These are phyloP conservation scores for Microdochium bolleyi DNA, from an alignment of 2,329 filamentous ascomycete genomes.

Conservation along the genomic window DNA sequence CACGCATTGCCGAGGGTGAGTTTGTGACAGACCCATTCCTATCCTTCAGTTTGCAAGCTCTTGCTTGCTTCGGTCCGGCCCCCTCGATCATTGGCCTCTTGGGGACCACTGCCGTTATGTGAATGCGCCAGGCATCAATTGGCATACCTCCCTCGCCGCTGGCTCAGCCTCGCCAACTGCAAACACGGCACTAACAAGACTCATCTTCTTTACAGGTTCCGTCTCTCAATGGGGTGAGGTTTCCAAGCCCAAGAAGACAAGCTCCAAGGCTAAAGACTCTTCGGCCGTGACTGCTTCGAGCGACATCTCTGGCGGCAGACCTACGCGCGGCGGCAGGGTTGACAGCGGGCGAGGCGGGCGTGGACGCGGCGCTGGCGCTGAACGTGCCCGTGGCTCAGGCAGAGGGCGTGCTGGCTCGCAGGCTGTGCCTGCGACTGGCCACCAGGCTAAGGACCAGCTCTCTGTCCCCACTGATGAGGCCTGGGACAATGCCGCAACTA, in stretches of 20 bases:
- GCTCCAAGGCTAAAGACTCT: conserved; percentile 58
- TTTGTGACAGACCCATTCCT: conserved; percentile 5
- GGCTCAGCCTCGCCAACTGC: conserved; percentile 2
- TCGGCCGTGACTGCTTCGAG: conserved; percentile 41
- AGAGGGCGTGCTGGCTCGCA: conserved; percentile 59
- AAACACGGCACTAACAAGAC: conserved; percentile 21
- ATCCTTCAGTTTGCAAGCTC: neutral
- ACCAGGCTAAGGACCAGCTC: conserved; percentile 48
- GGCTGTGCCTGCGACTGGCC: conserved; percentile 52
- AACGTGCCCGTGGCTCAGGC: conserved; percentile 54
- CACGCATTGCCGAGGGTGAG: conserved; percentile 72
- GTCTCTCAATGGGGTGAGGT: conserved; percentile 83
- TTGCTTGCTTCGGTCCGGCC: neutral
- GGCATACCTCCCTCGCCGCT: neutral
- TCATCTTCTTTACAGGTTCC: conserved; percentile 45
- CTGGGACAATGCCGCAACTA: conserved; percentile 43
- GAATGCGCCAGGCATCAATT: neutral
- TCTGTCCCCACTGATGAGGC: conserved; percentile 66
- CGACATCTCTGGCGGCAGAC: conserved; percentile 38
- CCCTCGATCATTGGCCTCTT: neutral
- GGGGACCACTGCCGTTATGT: neutral
- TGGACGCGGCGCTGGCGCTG: conserved; percentile 41
- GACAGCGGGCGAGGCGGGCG: conserved; percentile 24
- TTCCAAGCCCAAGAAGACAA: conserved; percentile 70
- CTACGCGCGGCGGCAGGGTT: conserved; percentile 53